Evolutionary conservation across 2,329 filamentous ascomycete species (phyloP).

Genomic region (Dactylonectria estremocensis): DNA sequence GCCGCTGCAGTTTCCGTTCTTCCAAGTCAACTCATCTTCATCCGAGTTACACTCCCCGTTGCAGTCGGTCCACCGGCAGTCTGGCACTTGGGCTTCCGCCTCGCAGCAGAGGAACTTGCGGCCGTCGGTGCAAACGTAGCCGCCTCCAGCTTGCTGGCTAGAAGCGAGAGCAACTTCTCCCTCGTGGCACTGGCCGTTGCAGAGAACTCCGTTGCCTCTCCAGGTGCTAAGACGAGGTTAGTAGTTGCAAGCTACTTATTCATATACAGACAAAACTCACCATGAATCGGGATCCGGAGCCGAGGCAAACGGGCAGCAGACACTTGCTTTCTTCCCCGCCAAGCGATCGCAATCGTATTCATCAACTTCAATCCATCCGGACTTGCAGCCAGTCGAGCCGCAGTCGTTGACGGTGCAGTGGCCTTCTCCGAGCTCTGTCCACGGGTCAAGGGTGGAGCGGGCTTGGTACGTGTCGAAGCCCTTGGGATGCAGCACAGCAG

Average conservation of each 20-base stretch:
- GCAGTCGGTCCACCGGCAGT: conserved; percentile 15
- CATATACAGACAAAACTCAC: not conserved
- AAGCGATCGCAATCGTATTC: not conserved
- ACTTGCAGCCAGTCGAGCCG: conserved; percentile 16
- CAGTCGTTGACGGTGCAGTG: conserved; percentile 12
- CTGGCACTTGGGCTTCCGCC: conserved; percentile 19
- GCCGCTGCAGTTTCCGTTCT: conserved; percentile 31
- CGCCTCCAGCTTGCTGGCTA: conserved; percentile 48
- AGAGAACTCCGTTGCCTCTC: conserved; percentile 48
- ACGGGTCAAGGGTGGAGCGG: conserved; percentile 4
- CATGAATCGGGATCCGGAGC: conserved; percentile 51
- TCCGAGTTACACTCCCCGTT: conserved; percentile 8
- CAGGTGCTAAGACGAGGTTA: conserved; percentile 32
- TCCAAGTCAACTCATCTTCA: conserved; percentile 27
- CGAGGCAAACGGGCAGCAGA: conserved; percentile 52
- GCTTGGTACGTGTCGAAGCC: conserved; percentile 25
- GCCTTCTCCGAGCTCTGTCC: not conserved
- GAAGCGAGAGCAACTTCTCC: conserved; percentile 51
- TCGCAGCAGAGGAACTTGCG: conserved; percentile 52
- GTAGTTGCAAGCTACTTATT: not conserved
- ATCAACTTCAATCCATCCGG: conserved; percentile 5
- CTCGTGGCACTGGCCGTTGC: conserved; percentile 53
- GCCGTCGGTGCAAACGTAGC: conserved; percentile 48
- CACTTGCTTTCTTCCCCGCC: conserved; percentile 37
- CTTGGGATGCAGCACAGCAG: conserved; percentile 32